Percentiles rank a stretch among this genome's conserved stretches.
Evolutionary conservation across 2,329 filamentous ascomycete genomes (phyloP).

Genomic region (Calonectria crousiana): DNA sequence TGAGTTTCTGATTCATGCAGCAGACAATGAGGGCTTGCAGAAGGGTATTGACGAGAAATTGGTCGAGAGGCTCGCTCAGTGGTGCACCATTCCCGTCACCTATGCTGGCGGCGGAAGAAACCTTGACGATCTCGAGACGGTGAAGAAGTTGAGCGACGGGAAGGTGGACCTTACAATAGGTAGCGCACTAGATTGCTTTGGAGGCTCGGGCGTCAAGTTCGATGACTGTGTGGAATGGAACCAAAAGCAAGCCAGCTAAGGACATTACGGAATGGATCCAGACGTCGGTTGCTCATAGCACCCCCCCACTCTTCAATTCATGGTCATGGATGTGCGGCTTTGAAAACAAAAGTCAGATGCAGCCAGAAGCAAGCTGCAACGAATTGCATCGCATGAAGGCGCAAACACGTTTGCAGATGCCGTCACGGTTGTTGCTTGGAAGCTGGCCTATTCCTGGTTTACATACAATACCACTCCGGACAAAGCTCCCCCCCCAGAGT

Average conservation of each 20-base stretch:
- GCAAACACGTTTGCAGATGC: conserved; percentile 16
- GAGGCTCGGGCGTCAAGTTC: conserved; percentile 86
- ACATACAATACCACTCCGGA: conserved; percentile 17
- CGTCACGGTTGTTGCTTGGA: background rate
- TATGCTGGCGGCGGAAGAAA: conserved; percentile 94
- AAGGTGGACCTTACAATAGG: conserved; percentile 95
- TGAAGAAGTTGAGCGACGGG: conserved; percentile 81
- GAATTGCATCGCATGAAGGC: conserved; percentile 28
- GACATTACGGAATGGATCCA: conserved; percentile 1
- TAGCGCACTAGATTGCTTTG: conserved; percentile 96
- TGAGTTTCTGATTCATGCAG: conserved; percentile 97
- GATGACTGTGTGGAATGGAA: conserved; percentile 95
- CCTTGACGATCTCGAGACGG: conserved; percentile 84
- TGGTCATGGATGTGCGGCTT: conserved; percentile 14
- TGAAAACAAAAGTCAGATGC: conserved; percentile 21
- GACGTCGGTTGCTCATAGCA: conserved; percentile 15
- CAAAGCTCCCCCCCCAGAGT: conserved; percentile 12
- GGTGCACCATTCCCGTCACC: conserved; percentile 93
- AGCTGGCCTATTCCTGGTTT: conserved; percentile 9
- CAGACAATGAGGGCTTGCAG: conserved; percentile 95
- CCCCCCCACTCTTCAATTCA: conserved; percentile 1
- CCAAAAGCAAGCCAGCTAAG: conserved; percentile 52
- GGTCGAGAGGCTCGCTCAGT: conserved; percentile 80
- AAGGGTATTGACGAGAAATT: conserved; percentile 89
- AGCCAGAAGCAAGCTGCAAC: conserved; percentile 27